Evolutionary conservation across 2,329 filamentous ascomycete genomes (phyloP).

Genomic region (Fusarium staphyleae): DNA sequence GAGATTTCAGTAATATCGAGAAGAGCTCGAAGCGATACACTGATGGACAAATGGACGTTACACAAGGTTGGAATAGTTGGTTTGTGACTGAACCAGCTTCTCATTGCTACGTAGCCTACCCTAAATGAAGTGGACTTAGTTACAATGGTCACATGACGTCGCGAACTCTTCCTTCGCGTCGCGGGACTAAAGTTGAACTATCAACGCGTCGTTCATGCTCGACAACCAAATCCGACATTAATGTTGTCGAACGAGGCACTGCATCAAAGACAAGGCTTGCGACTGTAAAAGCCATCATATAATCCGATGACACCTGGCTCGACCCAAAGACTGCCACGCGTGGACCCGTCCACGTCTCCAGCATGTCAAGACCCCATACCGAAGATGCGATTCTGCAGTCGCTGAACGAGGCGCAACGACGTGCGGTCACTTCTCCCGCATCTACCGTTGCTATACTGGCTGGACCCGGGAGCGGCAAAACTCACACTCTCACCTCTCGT

Average conservation of each 20-base stretch:
- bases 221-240: not conserved
- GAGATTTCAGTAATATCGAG: too few species aligned
- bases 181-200: not conserved
- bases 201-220: conserved; percentile 8
- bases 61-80: too few species aligned
- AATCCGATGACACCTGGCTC: conserved; percentile 21
- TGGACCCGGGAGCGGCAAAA: conserved; percentile 81
- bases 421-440: conserved; percentile 61
- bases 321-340: conserved; percentile 23
- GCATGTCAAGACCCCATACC: conserved; percentile 38
- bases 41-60: too few species aligned
- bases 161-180: conserved; percentile 21
- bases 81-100: not conserved
- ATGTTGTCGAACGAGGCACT: not conserved
- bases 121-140: not conserved
- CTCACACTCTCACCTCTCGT: conserved; percentile 90
- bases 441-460: conserved; percentile 71
- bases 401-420: conserved; percentile 63
- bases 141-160: conserved; percentile 23
- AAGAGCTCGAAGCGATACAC: too few species aligned
- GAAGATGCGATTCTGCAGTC: conserved; percentile 53
- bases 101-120: not conserved
- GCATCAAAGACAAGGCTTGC: not conserved
- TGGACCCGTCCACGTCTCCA: conserved; percentile 33
- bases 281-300: not conserved